phyloP scores from a whole-genome alignment of 1,284 basidiomycete genomes.

The Irpex rosettiformis region DNA sequence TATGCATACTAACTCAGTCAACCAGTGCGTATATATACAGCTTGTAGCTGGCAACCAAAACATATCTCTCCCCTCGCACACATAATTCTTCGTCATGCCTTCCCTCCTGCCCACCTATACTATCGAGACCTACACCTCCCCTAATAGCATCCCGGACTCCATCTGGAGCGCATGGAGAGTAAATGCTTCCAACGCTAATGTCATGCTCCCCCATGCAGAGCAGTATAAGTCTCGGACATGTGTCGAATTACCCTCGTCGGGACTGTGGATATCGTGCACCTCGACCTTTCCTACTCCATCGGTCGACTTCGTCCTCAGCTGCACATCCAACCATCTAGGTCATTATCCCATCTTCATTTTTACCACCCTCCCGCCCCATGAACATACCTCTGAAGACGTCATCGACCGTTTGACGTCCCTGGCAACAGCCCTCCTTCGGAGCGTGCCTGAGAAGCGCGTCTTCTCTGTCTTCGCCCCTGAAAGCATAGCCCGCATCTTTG shows the following conservation, averaged over 20 bases:
- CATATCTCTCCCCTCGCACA: background rate
- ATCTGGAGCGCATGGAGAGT: slow-evolving; percentile 39
- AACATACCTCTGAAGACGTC: slow-evolving; percentile 28
- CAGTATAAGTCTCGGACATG: slow-evolving; percentile 23
- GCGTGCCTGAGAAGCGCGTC: slow-evolving; percentile 37
- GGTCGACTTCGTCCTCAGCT: slow-evolving; percentile 56
- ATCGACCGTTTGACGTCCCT: slow-evolving; percentile 24
- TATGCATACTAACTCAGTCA: background rate
- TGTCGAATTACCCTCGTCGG: slow-evolving; percentile 19
- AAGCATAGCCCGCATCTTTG: slow-evolving; percentile 45
- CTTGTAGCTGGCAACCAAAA: too few relatives aligned
- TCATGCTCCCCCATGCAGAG: slow-evolving; percentile 48
- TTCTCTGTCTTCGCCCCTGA: slow-evolving; percentile 67
- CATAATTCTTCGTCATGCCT: slow-evolving; percentile 18
- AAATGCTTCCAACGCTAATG: slow-evolving; percentile 46
- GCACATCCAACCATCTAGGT: slow-evolving; percentile 49
- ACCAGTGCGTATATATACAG: background rate
- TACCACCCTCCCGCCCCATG: slow-evolving; percentile 21
- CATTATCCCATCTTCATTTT: slow-evolving; percentile 45
- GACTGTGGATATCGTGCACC: slow-evolving; percentile 53
- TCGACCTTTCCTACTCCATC: slow-evolving; percentile 16
- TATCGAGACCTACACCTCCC: slow-evolving; percentile 29
- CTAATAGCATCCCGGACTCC: slow-evolving; percentile 27
- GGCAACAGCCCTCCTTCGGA: slow-evolving; percentile 19
- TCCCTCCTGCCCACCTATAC: slow-evolving; percentile 9